Base-by-base conservation (phyloP, 148 eudicot species). In the Persicaria tinctoria region DNA sequence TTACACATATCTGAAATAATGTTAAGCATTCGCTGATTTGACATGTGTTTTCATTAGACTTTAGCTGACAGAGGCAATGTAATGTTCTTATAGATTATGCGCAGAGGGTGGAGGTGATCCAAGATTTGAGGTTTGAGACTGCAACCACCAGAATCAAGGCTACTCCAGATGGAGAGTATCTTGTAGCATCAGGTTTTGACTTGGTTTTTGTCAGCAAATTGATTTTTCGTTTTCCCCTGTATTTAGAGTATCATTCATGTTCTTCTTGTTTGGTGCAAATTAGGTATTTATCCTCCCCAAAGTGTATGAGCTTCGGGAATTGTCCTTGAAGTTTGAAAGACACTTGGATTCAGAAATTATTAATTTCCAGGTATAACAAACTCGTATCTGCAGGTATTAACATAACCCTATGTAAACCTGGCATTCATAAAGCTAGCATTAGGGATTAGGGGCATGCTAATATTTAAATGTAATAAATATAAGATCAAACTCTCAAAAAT, bases 101-200 rank as follows among this genome's bases (percentile, higher is more conserved):
- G 91, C 85, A 85, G 75, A 82, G 97, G 79, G 93, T 95, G 76
- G 97, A 92, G 46, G 77, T 92, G 59, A 68, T 95, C 69, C 97
- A 95, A 80, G 97, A 92, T 69, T 85, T 95, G 85, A 89, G 87
- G 62, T 92, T 95, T 73, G 98, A 90, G 79, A 89, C 96, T 16
- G 96, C 98, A 44, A 89, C 96, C 64, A 87, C 90, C 56, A 87
- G 81, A 86, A 90, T 94, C 77, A 92, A 90, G 84, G 89, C 89
- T 70, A 89, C 97, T n/a, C 96, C 98, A 66, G 93, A 95, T 79
- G 98, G 98, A 18, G 91, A 95, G 73, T 92, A 83, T 86, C 87
- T 95, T 78, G 82, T 95, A 66, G 98, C 97, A 51, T 92, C 98
- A 85, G 98, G 98, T 94, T n/a, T n/a, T n/a, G n/a, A n/a, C n/a